phyloP scores from a whole-genome alignment of 2,329 filamentous ascomycete species.

The Fusarium nurragi region DNA sequence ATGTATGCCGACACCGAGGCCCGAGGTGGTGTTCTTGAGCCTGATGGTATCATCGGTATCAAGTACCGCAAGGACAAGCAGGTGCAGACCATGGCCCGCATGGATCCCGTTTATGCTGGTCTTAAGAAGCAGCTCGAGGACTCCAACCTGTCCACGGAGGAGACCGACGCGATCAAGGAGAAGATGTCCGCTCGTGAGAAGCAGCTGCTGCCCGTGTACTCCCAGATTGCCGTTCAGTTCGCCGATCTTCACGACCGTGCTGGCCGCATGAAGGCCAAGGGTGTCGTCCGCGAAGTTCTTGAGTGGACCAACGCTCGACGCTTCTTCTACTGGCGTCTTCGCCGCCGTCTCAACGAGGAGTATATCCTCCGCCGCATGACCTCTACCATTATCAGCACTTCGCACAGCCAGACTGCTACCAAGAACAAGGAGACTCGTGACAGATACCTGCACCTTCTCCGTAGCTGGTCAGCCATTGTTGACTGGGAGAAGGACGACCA shows the following conservation, averaged over 20 bases:
- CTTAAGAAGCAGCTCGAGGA: constrained; percentile 81
- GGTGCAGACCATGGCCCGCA: constrained; percentile 94
- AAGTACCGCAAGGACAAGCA: constrained; percentile 98
- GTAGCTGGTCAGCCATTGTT: constrained; percentile 82
- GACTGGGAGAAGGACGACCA: constrained; percentile 83
- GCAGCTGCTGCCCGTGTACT: constrained; percentile 89
- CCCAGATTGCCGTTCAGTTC: constrained; percentile 95
- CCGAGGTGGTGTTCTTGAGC: constrained; percentile 96
- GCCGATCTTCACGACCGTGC: constrained; percentile 97
- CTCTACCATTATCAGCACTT: constrained; percentile 50
- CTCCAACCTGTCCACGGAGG: constrained; percentile 71
- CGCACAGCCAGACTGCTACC: constrained; percentile 47
- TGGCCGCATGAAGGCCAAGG: constrained; percentile 98
- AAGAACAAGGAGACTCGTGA: constrained; percentile 66
- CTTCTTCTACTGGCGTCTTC: constrained; percentile 99
- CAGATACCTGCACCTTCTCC: constrained; percentile 77
- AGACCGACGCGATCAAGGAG: constrained; percentile 80
- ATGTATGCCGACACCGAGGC: constrained; percentile 98
- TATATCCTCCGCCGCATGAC: constrained; percentile 93
- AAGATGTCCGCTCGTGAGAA: constrained; percentile 89
- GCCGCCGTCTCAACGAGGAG: constrained; percentile 96
- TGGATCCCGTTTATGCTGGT: constrained; percentile 83
- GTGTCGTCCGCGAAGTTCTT: constrained; percentile 84
- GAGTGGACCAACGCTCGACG: constrained; percentile 89
- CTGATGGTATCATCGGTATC: constrained; percentile 97